Evolutionary conservation across 305 asterid genomes (phyloP), one percentile per base, ranked within the genome.

Genomic region (Fraxinus platypoda): DNA sequence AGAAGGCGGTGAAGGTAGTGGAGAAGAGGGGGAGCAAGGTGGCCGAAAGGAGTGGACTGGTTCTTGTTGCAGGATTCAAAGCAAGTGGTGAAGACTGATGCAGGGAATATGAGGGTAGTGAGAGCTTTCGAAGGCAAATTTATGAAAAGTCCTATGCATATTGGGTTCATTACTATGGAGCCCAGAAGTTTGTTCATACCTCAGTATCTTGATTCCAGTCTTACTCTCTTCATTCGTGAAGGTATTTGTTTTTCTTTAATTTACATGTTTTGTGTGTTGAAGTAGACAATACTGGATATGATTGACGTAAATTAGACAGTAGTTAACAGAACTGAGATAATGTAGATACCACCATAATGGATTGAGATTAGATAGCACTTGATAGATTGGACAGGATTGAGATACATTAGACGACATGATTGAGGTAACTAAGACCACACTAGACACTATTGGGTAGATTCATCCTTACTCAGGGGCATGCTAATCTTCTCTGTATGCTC

Each of bases 121-220:
- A 85, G 81, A 23, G 90, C 94, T 1, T 78, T 78, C 31, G 87
- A 88, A 0, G 78, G 79, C 0, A 78, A 83, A 52, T 57, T 76
- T 71, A 11, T 84, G 59, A 79, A 72, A 49, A 87, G 78, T 12
- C 89, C 91, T 15, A 84, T 95, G 92, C 92, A 91, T 33, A 81
- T 95, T 78, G 97, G 94, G 0, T 93, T 93, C 87, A 91, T 93
- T 8, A 92, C 96, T 0, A 93, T 95, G 98, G 97, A 94, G 85
- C 96, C 98, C 0, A 83, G 75, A 9, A 84, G 83, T 81, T 87
- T 94, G 9, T 91, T 95, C 91, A 83, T 94, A 35, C 99, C 99
- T 84, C 98, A 94, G 87, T 94, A 93, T 54, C 90, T 95, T 62
- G 98, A 94, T 88, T 87, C 95, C 74, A 87, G 83, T 83, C 88